Evolutionary conservation across 306 rosid genomes (phyloP), one percentile per base, ranked within the genome.

Genomic region (Styphnolobium japonicum): DNA sequence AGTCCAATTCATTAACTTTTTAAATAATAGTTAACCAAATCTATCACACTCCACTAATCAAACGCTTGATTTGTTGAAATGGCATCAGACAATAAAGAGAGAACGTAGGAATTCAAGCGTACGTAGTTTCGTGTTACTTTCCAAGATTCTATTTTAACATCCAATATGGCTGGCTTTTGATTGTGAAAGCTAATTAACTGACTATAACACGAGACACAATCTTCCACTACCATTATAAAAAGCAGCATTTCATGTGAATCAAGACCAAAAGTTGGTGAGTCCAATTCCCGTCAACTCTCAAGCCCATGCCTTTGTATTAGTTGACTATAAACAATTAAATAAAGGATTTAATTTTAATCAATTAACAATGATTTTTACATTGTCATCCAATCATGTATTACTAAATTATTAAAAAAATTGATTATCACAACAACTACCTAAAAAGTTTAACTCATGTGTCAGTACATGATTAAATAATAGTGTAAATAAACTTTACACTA

Each of bases 211-310:
- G 65, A 31, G 68, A 55, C 72, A 66, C 53, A 73, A 21, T 8
- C 60, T 72, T 77, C 81, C 74, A 79, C 14, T 33, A 69, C 31
- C 75, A 74, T 56, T 52, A 56, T 67, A 61, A 78, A 51, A 82
- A 69, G 70, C 73, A 58, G 80, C 78, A 53, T 34, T 52, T 81
- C 88, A 75, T 71, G 88, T 62, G 84, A 48, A 25, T 19, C 18
- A 49, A 74, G 48, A 52, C 68, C 76, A 57, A 64, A 79, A 79
- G 84, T 51, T 18, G 52, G 55, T 18, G 58, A 83, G 83, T 80
- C 82, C 66, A 82, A 72, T 46, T 67, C 39, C 65, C 45, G 67
- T 52, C 79, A 77, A 52, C 83, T 45, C 55, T 39, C 62, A 64
- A 76, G 21, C 43, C 76, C 62, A 49, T 71, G 75, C 67, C 61